These are phyloP conservation scores for Pestalotiopsis sp. DNA, from an alignment of 2,329 filamentous ascomycete genomes.

Conservation along the genomic window DNA sequence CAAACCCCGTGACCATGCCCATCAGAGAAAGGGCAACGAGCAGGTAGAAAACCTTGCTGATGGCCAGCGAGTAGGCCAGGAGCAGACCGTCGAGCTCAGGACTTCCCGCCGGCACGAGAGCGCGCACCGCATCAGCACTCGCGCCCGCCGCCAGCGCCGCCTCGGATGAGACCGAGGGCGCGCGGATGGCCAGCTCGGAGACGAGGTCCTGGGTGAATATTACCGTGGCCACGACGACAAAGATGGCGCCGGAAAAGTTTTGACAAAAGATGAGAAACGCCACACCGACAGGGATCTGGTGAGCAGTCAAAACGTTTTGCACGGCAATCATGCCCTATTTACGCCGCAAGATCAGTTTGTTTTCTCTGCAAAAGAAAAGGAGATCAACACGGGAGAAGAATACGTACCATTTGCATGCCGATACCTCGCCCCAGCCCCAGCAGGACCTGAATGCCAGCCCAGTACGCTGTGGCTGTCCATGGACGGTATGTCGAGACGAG, in stretches of 20 bases:
- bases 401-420: slow-evolving; percentile 26
- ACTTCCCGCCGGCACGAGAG: slow-evolving; percentile 26
- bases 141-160: slow-evolving; percentile 28
- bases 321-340: slow-evolving; percentile 27
- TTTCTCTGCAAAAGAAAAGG: no score
- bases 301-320: slow-evolving; percentile 27
- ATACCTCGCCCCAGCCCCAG: slow-evolving; percentile 26
- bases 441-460: slow-evolving; percentile 33
- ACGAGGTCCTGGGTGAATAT: slow-evolving; percentile 29
- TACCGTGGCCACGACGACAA: slow-evolving; percentile 29
- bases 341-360: not conserved
- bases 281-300: slow-evolving; percentile 27
- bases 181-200: slow-evolving; percentile 21
- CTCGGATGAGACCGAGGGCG: slow-evolving; percentile 26
- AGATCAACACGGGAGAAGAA: no score
- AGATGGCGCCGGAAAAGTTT: slow-evolving; percentile 28
- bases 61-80: slow-evolving; percentile 23
- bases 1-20: slow-evolving; percentile 26
- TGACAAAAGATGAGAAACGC: slow-evolving; percentile 32
- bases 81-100: slow-evolving; percentile 28
- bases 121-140: slow-evolving; percentile 29
- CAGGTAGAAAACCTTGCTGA: slow-evolving; percentile 30
- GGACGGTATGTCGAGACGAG: slow-evolving; percentile 30
- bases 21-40: slow-evolving; percentile 24
- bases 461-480: slow-evolving; percentile 24